A percentile compares a stretch with the other conserved stretches of the same genome.
Conservation (phyloP, 2,329 filamentous ascomycete genomes). For the Fusarium fujikuroi region DNA sequence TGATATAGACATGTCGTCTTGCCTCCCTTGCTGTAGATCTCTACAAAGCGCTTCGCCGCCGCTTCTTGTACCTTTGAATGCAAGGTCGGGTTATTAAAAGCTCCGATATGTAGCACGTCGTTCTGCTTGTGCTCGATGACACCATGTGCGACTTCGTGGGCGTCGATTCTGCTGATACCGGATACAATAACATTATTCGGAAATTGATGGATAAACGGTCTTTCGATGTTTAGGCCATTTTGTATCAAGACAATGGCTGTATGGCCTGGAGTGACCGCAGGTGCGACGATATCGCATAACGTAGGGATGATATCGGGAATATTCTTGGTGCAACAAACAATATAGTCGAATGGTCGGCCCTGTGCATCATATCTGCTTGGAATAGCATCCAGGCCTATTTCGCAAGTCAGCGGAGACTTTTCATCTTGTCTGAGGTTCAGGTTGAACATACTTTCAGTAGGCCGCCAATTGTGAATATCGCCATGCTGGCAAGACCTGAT, state of each 20-base stretch:
- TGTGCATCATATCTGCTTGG: neutral
- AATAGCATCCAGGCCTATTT: neutral
- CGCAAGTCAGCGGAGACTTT: accelerated
- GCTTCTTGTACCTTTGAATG: neutral
- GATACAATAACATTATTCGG: neutral
- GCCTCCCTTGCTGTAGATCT: neutral
- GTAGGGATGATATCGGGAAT: neutral
- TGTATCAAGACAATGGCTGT: neutral
- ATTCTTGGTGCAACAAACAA: neutral
- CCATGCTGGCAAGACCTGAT: neutral
- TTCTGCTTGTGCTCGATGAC: neutral
- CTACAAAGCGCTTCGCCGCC: neutral
- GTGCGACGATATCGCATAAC: neutral
- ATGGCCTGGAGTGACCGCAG: neutral
- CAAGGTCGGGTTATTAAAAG: neutral
- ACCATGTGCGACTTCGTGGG: neutral
- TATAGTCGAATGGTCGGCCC: neutral
- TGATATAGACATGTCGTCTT: neutral
- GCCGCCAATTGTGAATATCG: neutral
- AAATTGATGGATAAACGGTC: neutral
- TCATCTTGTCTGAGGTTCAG: neutral
- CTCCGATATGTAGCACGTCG: neutral
- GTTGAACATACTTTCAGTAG: neutral
- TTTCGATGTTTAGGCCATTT: neutral
- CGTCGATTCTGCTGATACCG: neutral